phyloP scores from a whole-genome alignment of 306 rosid species.

The Gynostemma pentaphyllum region DNA sequence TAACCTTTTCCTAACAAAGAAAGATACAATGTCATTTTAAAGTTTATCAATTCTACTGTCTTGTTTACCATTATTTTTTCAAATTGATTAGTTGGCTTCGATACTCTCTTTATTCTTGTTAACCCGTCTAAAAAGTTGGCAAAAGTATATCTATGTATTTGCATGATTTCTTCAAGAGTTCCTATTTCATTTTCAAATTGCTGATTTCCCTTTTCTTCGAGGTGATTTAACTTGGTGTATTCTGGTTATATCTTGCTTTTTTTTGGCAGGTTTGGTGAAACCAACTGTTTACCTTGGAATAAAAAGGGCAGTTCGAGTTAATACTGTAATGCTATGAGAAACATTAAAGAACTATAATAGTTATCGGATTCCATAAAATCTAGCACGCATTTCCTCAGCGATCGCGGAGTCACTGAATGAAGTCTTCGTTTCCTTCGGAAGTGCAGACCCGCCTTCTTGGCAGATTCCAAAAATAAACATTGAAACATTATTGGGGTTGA shows the following conservation, averaged over 20 bases:
- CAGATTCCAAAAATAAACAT: too few relatives aligned
- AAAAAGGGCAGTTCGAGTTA: conserved; percentile 31
- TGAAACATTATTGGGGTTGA: background rate
- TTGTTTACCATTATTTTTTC: background rate
- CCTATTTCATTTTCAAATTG: background rate
- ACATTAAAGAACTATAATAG: background rate
- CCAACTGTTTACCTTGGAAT: conserved; percentile 34
- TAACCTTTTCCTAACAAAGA: background rate
- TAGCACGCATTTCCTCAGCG: background rate
- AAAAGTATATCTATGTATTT: background rate
- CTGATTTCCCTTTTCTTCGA: background rate
- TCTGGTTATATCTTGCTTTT: background rate
- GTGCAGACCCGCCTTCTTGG: too few relatives aligned
- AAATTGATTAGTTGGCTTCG: background rate
- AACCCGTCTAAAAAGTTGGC: background rate
- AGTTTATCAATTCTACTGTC: background rate
- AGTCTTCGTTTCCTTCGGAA: too few relatives aligned
- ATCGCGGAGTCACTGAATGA: background rate
- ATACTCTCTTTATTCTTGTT: background rate
- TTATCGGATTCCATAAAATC: background rate
- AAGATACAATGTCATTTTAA: background rate
- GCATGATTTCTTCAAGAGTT: background rate
- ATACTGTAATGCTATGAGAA: background rate
- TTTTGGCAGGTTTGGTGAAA: conserved; percentile 36
- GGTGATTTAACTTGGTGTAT: background rate